Evolutionary conservation across 257 asterid genomes (phyloP).

Genomic region (Nicotiana attenuata): DNA sequence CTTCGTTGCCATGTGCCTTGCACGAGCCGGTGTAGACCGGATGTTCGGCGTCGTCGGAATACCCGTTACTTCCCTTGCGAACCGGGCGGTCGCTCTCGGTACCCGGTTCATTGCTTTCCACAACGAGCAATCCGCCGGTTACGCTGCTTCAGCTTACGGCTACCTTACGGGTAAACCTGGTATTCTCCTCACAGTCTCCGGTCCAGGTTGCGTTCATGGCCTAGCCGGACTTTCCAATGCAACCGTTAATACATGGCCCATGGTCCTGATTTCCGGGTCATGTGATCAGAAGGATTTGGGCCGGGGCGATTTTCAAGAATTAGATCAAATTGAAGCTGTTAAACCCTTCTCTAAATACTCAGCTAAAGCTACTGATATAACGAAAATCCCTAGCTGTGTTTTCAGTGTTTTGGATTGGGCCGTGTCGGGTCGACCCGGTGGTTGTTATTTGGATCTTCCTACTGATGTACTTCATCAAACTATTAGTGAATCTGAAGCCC

Average conservation of each 20-base stretch:
- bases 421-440: constrained; percentile 66
- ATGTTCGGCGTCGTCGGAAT: constrained; percentile 94
- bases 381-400: constrained; percentile 48
- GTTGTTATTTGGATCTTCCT: constrained; percentile 75
- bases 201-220: constrained; percentile 94
- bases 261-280: constrained; percentile 87
- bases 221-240: constrained; percentile 96
- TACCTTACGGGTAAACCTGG: constrained; percentile 88
- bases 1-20: constrained; percentile 65
- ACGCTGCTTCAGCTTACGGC: constrained; percentile 97
- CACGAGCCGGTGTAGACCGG: constrained; percentile 57
- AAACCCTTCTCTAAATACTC: constrained; percentile 73
- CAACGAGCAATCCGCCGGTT: constrained; percentile 96
- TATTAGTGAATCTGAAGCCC: constrained; percentile 50
- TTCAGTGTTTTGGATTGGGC: constrained; percentile 64
- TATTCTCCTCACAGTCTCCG: constrained; percentile 84
- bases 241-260: constrained; percentile 70
- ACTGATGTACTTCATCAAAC: constrained; percentile 73
- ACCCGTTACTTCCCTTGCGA: constrained; percentile 83
- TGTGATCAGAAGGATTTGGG: constrained; percentile 68
- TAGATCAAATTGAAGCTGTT: constrained; percentile 72
- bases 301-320: constrained; percentile 88
- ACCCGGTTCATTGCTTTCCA: constrained; percentile 87
- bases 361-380: constrained; percentile 59
- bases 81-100: constrained; percentile 66